These are phyloP conservation scores for Mycoemilia scoparia DNA, from an alignment of 192 early-diverging fungal species.

Conservation along the genomic window DNA sequence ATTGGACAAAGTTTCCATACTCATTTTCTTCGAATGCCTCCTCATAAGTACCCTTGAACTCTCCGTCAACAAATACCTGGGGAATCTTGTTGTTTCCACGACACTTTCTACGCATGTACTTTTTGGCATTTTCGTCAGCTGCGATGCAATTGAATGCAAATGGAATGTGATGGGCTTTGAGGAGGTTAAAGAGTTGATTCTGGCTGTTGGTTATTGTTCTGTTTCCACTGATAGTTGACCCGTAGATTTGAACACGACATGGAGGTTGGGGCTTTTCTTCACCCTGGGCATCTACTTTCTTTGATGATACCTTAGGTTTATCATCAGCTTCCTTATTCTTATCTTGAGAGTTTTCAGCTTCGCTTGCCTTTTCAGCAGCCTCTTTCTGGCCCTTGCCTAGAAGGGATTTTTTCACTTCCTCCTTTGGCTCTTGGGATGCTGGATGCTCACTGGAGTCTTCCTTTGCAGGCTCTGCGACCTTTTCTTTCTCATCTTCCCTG, in stretches of 20 bases:
- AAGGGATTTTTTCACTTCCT: too few relatives aligned
- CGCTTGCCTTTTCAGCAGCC: too few relatives aligned
- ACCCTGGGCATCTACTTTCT: too few relatives aligned
- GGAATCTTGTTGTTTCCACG: constrained; percentile 29
- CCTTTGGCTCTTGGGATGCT: too few relatives aligned
- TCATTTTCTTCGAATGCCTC: constrained; percentile 31
- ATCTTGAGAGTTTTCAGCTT: too few relatives aligned
- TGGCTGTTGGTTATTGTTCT: constrained; percentile 25
- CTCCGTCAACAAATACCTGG: constrained; percentile 30
- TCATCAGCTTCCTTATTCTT: too few relatives aligned
- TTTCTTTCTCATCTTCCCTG: neutral
- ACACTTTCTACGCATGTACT: constrained; percentile 29
- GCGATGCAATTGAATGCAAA: constrained; percentile 34
- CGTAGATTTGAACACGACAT: constrained; percentile 28
- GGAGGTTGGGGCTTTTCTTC: too few relatives aligned
- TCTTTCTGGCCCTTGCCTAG: too few relatives aligned
- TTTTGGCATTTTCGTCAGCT: constrained; percentile 28
- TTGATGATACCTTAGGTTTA: too few relatives aligned
- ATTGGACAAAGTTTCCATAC: constrained; percentile 24
- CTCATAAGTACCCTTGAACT: constrained; percentile 27
- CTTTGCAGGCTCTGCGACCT: too few relatives aligned
- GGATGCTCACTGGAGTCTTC: too few relatives aligned
- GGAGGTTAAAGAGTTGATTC: constrained; percentile 23
- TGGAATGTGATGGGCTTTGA: constrained; percentile 27
- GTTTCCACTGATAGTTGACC: constrained; percentile 27